phyloP scores from a whole-genome alignment of 1,284 basidiomycete species.

The Ustilago nuda region DNA sequence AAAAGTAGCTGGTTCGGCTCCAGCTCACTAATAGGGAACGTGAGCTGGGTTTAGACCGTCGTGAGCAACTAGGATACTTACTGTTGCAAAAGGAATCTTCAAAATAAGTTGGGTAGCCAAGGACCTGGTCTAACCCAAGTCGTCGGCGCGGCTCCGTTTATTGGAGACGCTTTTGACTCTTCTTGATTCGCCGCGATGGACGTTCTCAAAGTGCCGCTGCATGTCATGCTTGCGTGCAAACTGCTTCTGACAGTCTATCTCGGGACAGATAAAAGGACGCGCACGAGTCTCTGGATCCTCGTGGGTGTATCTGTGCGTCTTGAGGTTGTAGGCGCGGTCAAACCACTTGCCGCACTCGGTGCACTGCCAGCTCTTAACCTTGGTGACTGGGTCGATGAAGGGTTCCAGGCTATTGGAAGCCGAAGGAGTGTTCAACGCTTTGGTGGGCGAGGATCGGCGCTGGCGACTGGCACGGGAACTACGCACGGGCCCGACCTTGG shows the following conservation, averaged over 20 bases:
- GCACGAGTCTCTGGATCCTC: conserved; percentile 49
- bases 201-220: conserved; percentile 56
- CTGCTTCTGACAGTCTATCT: conserved; percentile 49
- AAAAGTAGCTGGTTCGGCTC: neutral
- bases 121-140: conserved; percentile 39
- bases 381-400: conserved; percentile 32
- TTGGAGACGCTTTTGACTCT: conserved; percentile 17
- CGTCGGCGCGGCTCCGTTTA: conserved; percentile 37
- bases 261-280: conserved; percentile 54
- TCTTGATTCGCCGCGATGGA: conserved; percentile 53
- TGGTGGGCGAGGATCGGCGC: conserved; percentile 37
- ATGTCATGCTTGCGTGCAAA: conserved; percentile 64
- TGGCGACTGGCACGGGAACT: conserved; percentile 22
- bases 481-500: conserved; percentile 39
- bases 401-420: conserved; percentile 31
- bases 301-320: conserved; percentile 59
- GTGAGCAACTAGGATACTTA: conserved; percentile 26
- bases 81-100: conserved; percentile 46
- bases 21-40: no score
- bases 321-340: conserved; percentile 63
- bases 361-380: conserved; percentile 58
- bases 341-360: conserved; percentile 56
- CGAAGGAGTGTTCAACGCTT: neutral
- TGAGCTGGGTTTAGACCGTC: no score
- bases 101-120: conserved; percentile 26